Conservation (phyloP, 495 filamentous ascomycete species). For the Tuber borchii region DNA sequence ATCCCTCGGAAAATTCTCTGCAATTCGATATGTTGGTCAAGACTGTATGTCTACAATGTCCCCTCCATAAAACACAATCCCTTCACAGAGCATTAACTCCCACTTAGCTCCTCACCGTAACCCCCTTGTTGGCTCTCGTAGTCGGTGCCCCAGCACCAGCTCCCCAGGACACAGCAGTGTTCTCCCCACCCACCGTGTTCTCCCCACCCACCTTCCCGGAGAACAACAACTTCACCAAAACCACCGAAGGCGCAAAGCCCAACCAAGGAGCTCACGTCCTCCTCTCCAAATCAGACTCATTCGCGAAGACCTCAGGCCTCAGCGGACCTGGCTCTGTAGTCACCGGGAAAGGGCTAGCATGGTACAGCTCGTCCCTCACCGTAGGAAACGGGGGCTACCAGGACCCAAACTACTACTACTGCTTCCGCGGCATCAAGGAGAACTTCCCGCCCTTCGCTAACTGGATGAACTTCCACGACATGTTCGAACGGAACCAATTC, state of each 20-base stretch:
- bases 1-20: not conserved
- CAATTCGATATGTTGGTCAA: slow-evolving; percentile 16
- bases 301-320: not conserved
- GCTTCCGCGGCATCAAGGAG: slow-evolving; percentile 31
- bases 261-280: slow-evolving; percentile 26
- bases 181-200: slow-evolving; percentile 4
- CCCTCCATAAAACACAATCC: not conserved
- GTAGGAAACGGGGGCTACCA: slow-evolving; percentile 19
- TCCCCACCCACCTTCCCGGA: slow-evolving; percentile 24
- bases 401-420: slow-evolving; percentile 29
- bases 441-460: slow-evolving; percentile 34
- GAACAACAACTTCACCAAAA: slow-evolving; percentile 15
- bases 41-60: slow-evolving; percentile 6
- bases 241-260: slow-evolving; percentile 12
- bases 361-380: slow-evolving; percentile 26
- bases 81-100: slow-evolving; percentile 11
- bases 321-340: slow-evolving; percentile 21
- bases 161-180: not conserved
- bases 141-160: slow-evolving; percentile 3
- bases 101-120: slow-evolving; percentile 14
- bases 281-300: not conserved
- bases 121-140: slow-evolving; percentile 17
- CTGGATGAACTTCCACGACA: slow-evolving; percentile 37
- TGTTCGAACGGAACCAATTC: slow-evolving; percentile 33
- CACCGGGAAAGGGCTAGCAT: slow-evolving; percentile 26